phyloP scores from a whole-genome alignment of 139 green algal species.

The Protoeuglena noctilucae region DNA sequence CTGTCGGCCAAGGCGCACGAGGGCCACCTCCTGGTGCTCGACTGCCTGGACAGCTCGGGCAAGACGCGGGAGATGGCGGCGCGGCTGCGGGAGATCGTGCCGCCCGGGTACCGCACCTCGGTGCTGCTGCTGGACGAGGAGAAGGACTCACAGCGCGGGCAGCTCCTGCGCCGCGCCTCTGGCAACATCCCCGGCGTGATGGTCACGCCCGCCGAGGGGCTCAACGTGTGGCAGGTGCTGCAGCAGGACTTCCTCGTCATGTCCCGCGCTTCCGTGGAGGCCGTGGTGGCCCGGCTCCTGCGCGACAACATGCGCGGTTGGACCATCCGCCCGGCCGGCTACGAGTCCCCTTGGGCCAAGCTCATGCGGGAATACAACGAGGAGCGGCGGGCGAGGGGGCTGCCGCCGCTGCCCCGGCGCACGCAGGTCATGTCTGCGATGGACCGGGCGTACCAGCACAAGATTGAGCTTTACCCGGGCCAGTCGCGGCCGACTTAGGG shows the following conservation, averaged over 20 bases:
- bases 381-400: too few species aligned
- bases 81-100: not conserved
- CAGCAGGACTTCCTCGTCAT: slow-evolving; percentile 59
- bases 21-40: slow-evolving; percentile 52
- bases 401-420: too few species aligned
- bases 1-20: slow-evolving; percentile 65
- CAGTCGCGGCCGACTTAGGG: too few species aligned
- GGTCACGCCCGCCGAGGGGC: slow-evolving; percentile 34
- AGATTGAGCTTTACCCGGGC: too few species aligned
- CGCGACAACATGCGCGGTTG: too few species aligned
- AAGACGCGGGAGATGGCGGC: not conserved
- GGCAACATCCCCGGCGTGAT: slow-evolving; percentile 50
- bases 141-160: slow-evolving; percentile 11
- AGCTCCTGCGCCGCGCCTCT: slow-evolving; percentile 16
- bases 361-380: too few species aligned
- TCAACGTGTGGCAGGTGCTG: slow-evolving; percentile 80
- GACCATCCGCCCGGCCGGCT: too few species aligned
- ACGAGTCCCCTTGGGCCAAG: too few species aligned
- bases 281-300: slow-evolving; percentile 34
- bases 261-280: slow-evolving; percentile 27
- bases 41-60: slow-evolving; percentile 25
- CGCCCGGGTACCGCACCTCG: slow-evolving; percentile 1
- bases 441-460: too few species aligned
- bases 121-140: slow-evolving; percentile 8
- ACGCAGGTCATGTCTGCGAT: too few species aligned